Base-by-base conservation (phyloP, 2,329 filamentous ascomycete species). In the Endothia cerciana region DNA sequence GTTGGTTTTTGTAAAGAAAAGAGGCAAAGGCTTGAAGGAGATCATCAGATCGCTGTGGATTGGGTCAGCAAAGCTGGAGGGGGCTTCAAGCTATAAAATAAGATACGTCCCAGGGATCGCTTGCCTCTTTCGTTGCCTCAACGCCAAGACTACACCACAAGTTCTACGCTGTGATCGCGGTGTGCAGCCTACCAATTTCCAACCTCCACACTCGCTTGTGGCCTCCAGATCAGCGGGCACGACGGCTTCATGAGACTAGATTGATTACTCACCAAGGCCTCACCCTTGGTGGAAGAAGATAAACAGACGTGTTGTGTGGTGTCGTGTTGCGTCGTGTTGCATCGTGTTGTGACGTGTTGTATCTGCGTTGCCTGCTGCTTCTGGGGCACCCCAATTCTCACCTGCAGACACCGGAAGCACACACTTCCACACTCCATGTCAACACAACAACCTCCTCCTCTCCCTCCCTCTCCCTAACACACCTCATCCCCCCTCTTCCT, bases 41-140 rank as follows among this genome's bases (percentile, higher is more conserved):
- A 3, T 30, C 53, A 36, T n/a, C 25, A 3, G 8, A n/a, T 36
- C 19, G 53, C 53, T n/a, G 19, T n/a, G 33, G 53, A 30, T n/a
- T 11, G 53, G 30, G 4, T 30, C 22, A 22, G n/a, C 30, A 38
- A n/a, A 19, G 53, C 53, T 38, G 33, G 30, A 7, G 43, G 43
- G 43, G n/a, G n/a, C n/a, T 47, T 13, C 30, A 22, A n/a, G 19
- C 19, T 56, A 56, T 56, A 56, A 56, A 56, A 30, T 17, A 56
- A 36, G 7, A 56, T 56, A 30, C 19, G 33, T 25, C 53, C 33
- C 8, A 17, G 36, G 6, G 15, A 4, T 47, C 15, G 5, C n/a
- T 13, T 47, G 43, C n/a, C 13, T 19, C 11, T 2, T 15, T 56
- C n/a, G 7, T 10, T 56, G 51, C 6, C 33, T 36, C 33, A 10